These are phyloP conservation scores for Lentinula detonsa DNA, from an alignment of 768 basidiomycete genomes.

Conservation along the genomic window DNA sequence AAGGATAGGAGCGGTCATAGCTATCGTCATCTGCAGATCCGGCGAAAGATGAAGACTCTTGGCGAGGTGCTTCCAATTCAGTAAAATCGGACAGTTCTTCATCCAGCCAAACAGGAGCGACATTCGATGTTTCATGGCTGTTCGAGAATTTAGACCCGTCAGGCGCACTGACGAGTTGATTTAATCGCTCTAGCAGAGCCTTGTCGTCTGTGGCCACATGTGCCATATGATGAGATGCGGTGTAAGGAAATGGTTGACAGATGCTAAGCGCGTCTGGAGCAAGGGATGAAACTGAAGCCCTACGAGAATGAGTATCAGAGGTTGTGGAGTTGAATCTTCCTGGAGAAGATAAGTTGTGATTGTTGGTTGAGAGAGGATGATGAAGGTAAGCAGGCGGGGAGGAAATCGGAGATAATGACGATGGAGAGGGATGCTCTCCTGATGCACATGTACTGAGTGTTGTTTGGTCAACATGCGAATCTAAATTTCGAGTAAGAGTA, in stretches of 20 bases:
- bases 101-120: conserved; percentile 49
- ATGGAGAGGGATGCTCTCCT: not conserved
- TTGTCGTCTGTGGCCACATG: conserved; percentile 69
- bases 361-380: not conserved
- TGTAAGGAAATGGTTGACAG: not conserved
- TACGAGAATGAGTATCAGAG: conserved; percentile 19
- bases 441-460: not conserved
- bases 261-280: not conserved
- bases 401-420: conserved; percentile 10
- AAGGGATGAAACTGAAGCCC: not conserved
- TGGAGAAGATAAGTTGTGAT: not conserved
- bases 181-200: conserved; percentile 45
- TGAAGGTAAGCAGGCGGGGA: conserved; percentile 9
- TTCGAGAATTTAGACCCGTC: conserved; percentile 14
- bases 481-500: not conserved
- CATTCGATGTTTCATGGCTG: conserved; percentile 11
- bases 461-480: not conserved
- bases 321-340: conserved; percentile 7
- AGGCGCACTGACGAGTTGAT: conserved; percentile 48
- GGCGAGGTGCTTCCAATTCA: not conserved
- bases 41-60: not conserved
- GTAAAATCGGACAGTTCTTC: conserved; percentile 35
- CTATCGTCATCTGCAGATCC: not conserved
- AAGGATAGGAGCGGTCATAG: conserved; percentile 9
- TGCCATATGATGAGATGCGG: conserved; percentile 29